Evolutionary conservation across 2,329 filamentous ascomycete genomes (phyloP).

Genomic region (Xylariales sp.): DNA sequence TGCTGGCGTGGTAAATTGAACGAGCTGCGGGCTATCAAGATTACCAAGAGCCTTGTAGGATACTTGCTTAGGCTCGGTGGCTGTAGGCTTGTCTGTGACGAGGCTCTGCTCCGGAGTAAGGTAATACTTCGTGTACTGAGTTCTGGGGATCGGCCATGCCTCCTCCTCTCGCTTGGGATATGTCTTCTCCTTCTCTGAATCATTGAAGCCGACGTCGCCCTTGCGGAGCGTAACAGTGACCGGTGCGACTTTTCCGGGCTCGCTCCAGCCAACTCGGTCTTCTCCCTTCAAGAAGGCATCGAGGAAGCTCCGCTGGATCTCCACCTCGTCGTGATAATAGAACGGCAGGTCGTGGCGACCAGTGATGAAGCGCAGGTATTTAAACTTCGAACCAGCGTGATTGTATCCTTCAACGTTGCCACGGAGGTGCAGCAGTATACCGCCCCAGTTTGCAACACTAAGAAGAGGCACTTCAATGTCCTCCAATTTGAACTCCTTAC

Average conservation of each 20-base stretch:
- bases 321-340: conserved; percentile 66
- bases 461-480: conserved; percentile 66
- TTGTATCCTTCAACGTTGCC: conserved; percentile 65
- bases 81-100: conserved; percentile 22
- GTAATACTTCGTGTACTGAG: conserved; percentile 58
- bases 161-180: conserved; percentile 53
- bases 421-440: conserved; percentile 63
- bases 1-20: conserved; percentile 53
- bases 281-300: conserved; percentile 68
- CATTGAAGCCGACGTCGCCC: conserved; percentile 63
- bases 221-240: conserved; percentile 60
- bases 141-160: conserved; percentile 65
- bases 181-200: conserved; percentile 53
- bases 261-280: conserved; percentile 57
- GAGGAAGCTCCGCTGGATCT: conserved; percentile 62
- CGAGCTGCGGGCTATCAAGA: conserved; percentile 44
- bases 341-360: conserved; percentile 70
- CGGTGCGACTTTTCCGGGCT: conserved; percentile 51
- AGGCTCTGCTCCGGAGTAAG: conserved; percentile 45
- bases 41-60: conserved; percentile 57
- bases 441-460: conserved; percentile 67
- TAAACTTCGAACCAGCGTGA: conserved; percentile 60
- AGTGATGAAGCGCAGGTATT: conserved; percentile 66
- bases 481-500: conserved; percentile 58
- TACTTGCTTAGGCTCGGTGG: conserved; percentile 32